These are phyloP conservation scores for Phylloporus arenicola DNA, from an alignment of 768 basidiomycete species.

Conservation along the genomic window DNA sequence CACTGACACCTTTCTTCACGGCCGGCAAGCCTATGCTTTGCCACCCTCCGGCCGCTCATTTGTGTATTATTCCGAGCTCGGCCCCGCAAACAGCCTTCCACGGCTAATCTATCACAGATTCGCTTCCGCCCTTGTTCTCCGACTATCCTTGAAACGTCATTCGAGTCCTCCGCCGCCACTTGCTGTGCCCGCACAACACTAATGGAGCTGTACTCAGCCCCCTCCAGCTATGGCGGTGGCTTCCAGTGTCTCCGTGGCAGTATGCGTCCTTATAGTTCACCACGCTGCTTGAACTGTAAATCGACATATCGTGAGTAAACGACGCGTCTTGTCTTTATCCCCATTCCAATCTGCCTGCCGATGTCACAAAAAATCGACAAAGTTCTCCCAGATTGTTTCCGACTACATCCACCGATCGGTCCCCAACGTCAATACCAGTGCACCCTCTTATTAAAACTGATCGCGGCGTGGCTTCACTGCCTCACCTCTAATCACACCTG, in stretches of 20 bases:
- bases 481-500: neutral
- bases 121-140: constrained; percentile 13
- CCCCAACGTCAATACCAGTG: neutral
- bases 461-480: neutral
- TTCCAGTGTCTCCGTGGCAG: neutral
- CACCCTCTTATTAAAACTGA: neutral
- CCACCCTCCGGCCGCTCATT: constrained; percentile 5
- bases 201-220: too few relatives aligned
- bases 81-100: constrained; percentile 17
- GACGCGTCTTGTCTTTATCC: neutral
- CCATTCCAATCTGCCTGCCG: neutral
- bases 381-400: neutral
- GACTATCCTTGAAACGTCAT: constrained; percentile 13
- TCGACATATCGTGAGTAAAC: neutral
- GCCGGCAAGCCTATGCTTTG: constrained; percentile 9
- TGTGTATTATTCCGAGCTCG: constrained; percentile 12
- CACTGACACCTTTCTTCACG: neutral
- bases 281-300: neutral
- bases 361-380: too few relatives aligned
- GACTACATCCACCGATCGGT: neutral
- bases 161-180: neutral
- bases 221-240: neutral
- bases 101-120: neutral
- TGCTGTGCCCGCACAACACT: neutral
- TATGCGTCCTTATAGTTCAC: neutral